A percentile compares a stretch with the other conserved stretches of the same genome.
Conservation (phyloP, 2,329 filamentous ascomycete genomes). For the Camptophora hylomeconis region DNA sequence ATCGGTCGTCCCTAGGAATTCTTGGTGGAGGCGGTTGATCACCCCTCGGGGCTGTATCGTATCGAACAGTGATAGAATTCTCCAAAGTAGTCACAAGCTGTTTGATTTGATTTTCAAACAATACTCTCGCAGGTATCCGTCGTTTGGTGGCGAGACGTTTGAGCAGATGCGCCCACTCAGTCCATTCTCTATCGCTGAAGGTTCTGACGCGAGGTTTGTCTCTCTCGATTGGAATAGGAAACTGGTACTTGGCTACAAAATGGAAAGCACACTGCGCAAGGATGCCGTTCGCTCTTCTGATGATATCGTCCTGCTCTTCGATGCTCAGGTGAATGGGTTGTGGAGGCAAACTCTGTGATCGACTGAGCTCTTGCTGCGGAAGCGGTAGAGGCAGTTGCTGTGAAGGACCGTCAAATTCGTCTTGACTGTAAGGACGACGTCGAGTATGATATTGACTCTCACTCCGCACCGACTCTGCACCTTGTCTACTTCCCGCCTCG, state of each 20-base stretch:
- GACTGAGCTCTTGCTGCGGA: slow-evolving; percentile 57
- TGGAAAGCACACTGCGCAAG: slow-evolving; percentile 78
- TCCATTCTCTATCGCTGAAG: slow-evolving; percentile 73
- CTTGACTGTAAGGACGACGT: slow-evolving; percentile 54
- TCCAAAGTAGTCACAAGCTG: slow-evolving; percentile 80
- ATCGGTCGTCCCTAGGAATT: slow-evolving; percentile 75
- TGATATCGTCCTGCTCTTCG: slow-evolving; percentile 71
- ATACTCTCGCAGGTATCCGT: slow-evolving; percentile 66
- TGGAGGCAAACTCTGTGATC: slow-evolving; percentile 68
- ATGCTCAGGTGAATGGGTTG: slow-evolving; percentile 71
- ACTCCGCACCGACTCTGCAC: slow-evolving; percentile 10
- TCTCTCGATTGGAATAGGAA: slow-evolving; percentile 70
- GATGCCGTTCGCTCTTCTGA: slow-evolving; percentile 70
- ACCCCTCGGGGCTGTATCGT: slow-evolving; percentile 10
- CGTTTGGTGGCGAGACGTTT: slow-evolving; percentile 77
- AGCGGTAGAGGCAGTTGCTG: slow-evolving; percentile 66
- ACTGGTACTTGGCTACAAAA: slow-evolving; percentile 83
- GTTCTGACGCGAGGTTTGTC: slow-evolving; percentile 67
- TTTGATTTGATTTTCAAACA: slow-evolving; percentile 85
- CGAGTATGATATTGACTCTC: slow-evolving; percentile 15
- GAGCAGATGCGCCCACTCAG: slow-evolving; percentile 79
- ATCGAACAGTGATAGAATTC: slow-evolving; percentile 73
- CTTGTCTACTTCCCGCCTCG: slow-evolving; percentile 12
- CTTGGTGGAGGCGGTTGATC: slow-evolving; percentile 45
- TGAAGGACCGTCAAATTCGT: slow-evolving; percentile 81